Conservation (phyloP, 2,329 filamentous ascomycete species). For the Paramyrothecium sp. region DNA sequence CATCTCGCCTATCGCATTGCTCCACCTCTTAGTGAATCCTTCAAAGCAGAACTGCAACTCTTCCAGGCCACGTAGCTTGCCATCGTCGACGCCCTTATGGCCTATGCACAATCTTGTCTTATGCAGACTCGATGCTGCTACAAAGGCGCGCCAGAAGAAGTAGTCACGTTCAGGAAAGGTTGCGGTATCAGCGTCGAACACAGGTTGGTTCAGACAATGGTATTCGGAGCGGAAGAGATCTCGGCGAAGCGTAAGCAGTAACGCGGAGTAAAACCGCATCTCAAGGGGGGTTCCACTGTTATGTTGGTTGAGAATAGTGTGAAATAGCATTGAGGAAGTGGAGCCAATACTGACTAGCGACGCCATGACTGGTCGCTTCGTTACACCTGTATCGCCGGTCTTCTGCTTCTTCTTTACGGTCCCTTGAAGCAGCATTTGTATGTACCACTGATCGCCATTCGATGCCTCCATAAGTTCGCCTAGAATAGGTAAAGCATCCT, state of each 20-base stretch:
- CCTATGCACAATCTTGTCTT: not conserved
- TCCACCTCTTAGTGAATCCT: not conserved
- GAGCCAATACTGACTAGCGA: not conserved
- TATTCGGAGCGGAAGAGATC: not conserved
- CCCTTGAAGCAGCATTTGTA: not conserved
- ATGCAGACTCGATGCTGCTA: not conserved
- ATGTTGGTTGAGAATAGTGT: not conserved
- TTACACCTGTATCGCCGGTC: not conserved
- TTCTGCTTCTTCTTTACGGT: not conserved
- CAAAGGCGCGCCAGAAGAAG: not conserved
- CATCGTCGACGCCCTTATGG: not conserved
- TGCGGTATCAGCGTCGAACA: not conserved
- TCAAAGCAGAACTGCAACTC: not conserved
- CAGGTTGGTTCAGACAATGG: not conserved
- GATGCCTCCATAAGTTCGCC: not conserved
- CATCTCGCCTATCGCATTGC: not conserved
- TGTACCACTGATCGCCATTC: not conserved
- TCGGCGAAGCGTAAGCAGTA: not conserved
- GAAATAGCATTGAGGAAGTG: not conserved
- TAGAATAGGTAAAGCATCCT: not conserved
- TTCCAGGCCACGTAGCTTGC: not conserved
- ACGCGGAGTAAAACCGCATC: not conserved
- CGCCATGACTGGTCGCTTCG: not conserved
- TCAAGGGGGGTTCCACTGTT: not conserved
- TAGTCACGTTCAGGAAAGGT: not conserved